Base-by-base conservation (phyloP, 495 filamentous ascomycete species). In the Coniosporium apollinis region DNA sequence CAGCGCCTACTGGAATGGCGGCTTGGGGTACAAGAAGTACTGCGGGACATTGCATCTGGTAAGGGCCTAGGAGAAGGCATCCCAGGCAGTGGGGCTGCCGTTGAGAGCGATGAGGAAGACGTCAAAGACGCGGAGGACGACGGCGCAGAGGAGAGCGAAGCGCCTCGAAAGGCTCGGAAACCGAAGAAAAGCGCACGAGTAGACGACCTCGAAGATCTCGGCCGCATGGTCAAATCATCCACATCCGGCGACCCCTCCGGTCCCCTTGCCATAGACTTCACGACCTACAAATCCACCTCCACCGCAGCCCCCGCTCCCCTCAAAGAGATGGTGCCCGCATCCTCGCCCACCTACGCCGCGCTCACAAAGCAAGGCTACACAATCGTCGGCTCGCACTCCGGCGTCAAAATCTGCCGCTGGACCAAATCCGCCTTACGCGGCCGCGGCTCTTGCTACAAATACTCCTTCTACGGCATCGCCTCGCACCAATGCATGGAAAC, bases 401-500 rank as follows among this genome's bases (percentile, higher is more conserved):
- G 87, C 17, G 87, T 96, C 37, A 96, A 96, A 58, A 93, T 94
- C 45, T 94, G 87, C 52, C 81, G 87, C 17, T 96, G 87, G 87
- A 96, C 87, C 7, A 96, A 96, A 59, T 93, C 85, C 4, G 87
- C 87, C 3, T 76, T 96, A n/a, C 82, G 87, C 33, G 87, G 87
- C 19, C 74, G 87, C 13, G 87, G 87, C 8, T 91, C 82, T 15
- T 96, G 87, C 64, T 96, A 96, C 67, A 96, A 96, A 54, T 93
- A 67, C 55, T 85, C 79, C 5, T 94, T 96, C 60, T 96, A 96
- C 56, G 87, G 86, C 41, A 96, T 96, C 50, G 69, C 74, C 37
- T 94, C 86, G 1, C 87, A 96, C 47, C 74, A 89, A 28, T 96
- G 87, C 61, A 96, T 96, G 87, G 87, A 96, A 58, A 82, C 85